phyloP scores from a whole-genome alignment of 441 rosid genomes.

The Metrosideros polymorpha region DNA sequence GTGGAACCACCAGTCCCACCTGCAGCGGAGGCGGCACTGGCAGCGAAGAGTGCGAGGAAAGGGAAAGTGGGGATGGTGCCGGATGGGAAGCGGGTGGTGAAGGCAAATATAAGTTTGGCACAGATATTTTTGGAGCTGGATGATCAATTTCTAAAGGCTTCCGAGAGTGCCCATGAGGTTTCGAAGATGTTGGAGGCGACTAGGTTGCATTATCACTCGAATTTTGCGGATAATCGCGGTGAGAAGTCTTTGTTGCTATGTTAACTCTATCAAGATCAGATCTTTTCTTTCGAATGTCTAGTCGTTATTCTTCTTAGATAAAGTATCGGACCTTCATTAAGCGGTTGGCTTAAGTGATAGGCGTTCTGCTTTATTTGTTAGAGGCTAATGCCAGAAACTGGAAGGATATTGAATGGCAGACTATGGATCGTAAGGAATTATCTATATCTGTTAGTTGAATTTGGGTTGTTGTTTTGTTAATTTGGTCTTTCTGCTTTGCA shows the following conservation, averaged over 20 bases:
- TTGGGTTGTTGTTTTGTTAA: background rate
- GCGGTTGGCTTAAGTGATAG: background rate
- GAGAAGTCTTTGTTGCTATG: background rate
- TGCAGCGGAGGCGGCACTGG: background rate
- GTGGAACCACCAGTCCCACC: background rate
- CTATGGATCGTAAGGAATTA: background rate
- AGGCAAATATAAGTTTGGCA: slow-evolving; percentile 26
- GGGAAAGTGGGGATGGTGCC: slow-evolving; percentile 13
- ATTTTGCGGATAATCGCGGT: slow-evolving; percentile 90
- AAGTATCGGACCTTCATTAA: background rate
- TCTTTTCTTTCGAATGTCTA: background rate
- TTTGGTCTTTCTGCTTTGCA: slow-evolving; percentile 10
- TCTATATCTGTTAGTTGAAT: background rate
- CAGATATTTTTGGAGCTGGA: slow-evolving; percentile 57
- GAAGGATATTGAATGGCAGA: background rate
- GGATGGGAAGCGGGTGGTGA: slow-evolving; percentile 33
- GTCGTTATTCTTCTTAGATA: background rate
- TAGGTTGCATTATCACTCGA: slow-evolving; percentile 88
- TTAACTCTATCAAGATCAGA: background rate
- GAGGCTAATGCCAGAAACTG: background rate
- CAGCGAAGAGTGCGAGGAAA: slow-evolving; percentile 33
- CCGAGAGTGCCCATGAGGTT: slow-evolving; percentile 86
- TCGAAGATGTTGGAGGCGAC: slow-evolving; percentile 95
- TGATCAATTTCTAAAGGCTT: slow-evolving; percentile 79
- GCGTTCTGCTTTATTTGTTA: background rate